These are phyloP conservation scores for Apiotrichum akiyoshidainum DNA, from an alignment of 1,284 basidiomycete genomes.

Conservation along the genomic window DNA sequence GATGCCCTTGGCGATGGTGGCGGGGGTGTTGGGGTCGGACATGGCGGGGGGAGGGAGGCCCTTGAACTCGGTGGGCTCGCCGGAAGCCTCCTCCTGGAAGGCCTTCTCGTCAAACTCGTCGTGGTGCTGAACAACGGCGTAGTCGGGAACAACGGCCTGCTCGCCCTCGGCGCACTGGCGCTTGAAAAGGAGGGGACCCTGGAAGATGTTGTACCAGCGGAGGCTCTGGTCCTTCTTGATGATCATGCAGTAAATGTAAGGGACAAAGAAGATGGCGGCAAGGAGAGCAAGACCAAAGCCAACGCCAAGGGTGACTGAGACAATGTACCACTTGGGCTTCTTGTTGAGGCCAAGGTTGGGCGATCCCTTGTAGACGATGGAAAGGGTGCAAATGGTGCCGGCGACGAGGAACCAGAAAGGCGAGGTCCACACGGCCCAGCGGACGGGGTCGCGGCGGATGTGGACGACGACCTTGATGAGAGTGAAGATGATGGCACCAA, in stretches of 20 bases:
- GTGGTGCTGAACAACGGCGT: conserved; percentile 43
- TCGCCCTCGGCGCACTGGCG: conserved; percentile 36
- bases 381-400: conserved; percentile 45
- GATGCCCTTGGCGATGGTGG: not conserved
- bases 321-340: conserved; percentile 42
- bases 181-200: conserved; percentile 51
- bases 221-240: conserved; percentile 52
- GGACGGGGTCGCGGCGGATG: conserved; percentile 44
- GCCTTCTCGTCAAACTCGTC: conserved; percentile 24
- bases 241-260: conserved; percentile 52
- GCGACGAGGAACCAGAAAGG: conserved; percentile 54
- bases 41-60: conserved; percentile 30
- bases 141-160: not conserved
- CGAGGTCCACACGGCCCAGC: conserved; percentile 49
- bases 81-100: not conserved
- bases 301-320: conserved; percentile 48
- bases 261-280: conserved; percentile 53
- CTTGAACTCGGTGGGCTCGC: conserved; percentile 13
- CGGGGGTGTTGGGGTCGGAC: conserved; percentile 2
- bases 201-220: conserved; percentile 51
- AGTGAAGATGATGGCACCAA: conserved; percentile 51
- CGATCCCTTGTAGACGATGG: conserved; percentile 52
- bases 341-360: conserved; percentile 51
- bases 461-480: conserved; percentile 52
- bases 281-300: conserved; percentile 48